A percentile compares a stretch with the other conserved stretches of the same genome.
These are phyloP conservation scores for Epichloe coenophiala DNA, from an alignment of 2,329 filamentous ascomycete genomes.

Conservation along the genomic window DNA sequence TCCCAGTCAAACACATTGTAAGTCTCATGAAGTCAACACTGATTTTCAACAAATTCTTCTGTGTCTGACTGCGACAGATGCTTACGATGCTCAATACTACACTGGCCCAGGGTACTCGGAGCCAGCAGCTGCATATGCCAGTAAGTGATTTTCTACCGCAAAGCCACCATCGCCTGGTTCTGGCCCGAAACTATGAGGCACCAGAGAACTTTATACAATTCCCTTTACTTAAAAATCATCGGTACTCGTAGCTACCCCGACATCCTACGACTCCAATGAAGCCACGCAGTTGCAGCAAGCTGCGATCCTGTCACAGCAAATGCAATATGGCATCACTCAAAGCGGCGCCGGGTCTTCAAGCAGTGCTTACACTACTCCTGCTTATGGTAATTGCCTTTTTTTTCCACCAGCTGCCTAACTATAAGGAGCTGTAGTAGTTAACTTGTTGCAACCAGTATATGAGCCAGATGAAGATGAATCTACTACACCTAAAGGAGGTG, in stretches of 20 bases:
- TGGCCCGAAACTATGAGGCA: not conserved
- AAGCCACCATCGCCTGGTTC: not conserved
- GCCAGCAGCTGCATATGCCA: not conserved
- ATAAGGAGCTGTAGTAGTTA: not conserved
- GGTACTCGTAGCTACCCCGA: not conserved
- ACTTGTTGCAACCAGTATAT: not conserved
- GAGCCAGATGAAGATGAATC: constrained; percentile 4
- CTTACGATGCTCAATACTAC: not conserved
- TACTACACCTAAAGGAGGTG: not conserved
- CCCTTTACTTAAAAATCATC: not conserved
- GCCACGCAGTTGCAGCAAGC: not conserved
- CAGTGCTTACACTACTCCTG: not conserved
- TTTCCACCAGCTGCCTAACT: not conserved
- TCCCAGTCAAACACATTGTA: not conserved
- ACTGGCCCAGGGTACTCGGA: not conserved
- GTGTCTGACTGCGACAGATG: not conserved
- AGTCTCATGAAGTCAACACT: not conserved
- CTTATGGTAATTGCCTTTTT: not conserved
- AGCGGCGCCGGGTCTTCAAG: not conserved
- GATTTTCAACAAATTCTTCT: not conserved
- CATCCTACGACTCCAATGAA: not conserved
- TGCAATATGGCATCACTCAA: not conserved
- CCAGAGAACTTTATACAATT: too few species aligned
- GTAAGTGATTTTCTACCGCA: not conserved
- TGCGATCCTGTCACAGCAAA: not conserved